Base-by-base conservation (phyloP, 2,329 filamentous ascomycete species). In the Fusarium mundagurra region DNA sequence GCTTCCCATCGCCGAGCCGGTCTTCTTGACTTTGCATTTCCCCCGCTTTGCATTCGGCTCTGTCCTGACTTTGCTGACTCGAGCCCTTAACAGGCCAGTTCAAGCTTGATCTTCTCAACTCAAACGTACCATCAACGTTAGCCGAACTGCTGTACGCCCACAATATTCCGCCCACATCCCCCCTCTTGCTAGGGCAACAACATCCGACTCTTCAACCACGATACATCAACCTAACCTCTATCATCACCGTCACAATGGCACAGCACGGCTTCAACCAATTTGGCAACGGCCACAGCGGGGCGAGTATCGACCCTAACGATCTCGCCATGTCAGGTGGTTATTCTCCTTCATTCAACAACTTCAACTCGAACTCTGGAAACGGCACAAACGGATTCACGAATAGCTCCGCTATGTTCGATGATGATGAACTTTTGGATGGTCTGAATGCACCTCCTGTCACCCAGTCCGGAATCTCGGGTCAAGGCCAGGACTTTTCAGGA, bases 341-440 rank as follows among this genome's bases (percentile, higher is more conserved):
- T 80, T 90, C 89, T 29, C 86, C 88, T 43, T 88, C 89, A 3
- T 93, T 90, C 79, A 87, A 78, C 61, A 83, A 89, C 64, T 88
- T 88, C 77, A 91, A 92, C 82, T 85, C 87, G n/a, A 85, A 84
- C 72, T 84, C 85, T 31, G 86, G 83, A 78, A 92, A 89, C 80
- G 86, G 91, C 74, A 88, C 89, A 38, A 92, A 91, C 66, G 92
- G 90, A 81, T 98, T 95, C 85, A 92, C 92, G 51, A 92, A 91
- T 76, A 93, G 92, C 67, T 93, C 92, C 69, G 93, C 94, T 17
- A 89, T 92, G 45, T 95, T 98, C 75, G 92, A 91, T 71, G 96
- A 98, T 74, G 96, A 98, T 73, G 96, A 98, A 81, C 87, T 98
- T 53, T 88, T 96, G 53, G 95, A 98, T 74, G 89, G 89, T 41